These are phyloP conservation scores for Apocynum venetum DNA, from an alignment of 257 asterid genomes.

Conservation along the genomic window DNA sequence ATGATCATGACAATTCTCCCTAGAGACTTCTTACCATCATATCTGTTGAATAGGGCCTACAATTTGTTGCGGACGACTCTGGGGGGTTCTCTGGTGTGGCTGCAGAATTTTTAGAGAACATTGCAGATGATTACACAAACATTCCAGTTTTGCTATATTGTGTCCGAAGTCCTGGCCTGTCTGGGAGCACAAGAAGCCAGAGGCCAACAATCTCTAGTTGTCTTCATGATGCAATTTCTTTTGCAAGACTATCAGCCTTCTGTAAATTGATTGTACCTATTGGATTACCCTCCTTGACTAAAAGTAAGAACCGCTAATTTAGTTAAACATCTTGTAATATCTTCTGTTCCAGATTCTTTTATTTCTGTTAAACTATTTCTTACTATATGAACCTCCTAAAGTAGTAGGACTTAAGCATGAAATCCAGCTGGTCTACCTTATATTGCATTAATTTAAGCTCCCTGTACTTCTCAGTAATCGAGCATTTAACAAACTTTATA, in stretches of 20 bases:
- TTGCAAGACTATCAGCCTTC: slow-evolving; percentile 63
- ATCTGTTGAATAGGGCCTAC: slow-evolving; percentile 61
- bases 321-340: background rate
- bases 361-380: background rate
- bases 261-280: slow-evolving; percentile 77
- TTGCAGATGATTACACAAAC: slow-evolving; percentile 88
- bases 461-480: background rate
- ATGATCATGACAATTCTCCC: background rate
- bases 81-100: slow-evolving; percentile 94
- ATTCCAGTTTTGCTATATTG: slow-evolving; percentile 73
- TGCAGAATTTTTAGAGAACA: slow-evolving; percentile 72
- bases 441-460: background rate
- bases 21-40: slow-evolving; percentile 9
- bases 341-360: background rate
- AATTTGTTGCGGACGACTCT: slow-evolving; percentile 69
- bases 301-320: slow-evolving; percentile 44
- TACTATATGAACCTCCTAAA: background rate
- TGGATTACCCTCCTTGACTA: slow-evolving; percentile 72
- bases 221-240: slow-evolving; percentile 86
- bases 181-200: slow-evolving; percentile 39
- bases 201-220: slow-evolving; percentile 43
- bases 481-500: background rate
- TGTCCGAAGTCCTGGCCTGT: slow-evolving; percentile 51
- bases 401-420: background rate
- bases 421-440: background rate